Evolutionary conservation across 768 basidiomycete species (phyloP).

Genomic region (Pisolithus sp.): DNA sequence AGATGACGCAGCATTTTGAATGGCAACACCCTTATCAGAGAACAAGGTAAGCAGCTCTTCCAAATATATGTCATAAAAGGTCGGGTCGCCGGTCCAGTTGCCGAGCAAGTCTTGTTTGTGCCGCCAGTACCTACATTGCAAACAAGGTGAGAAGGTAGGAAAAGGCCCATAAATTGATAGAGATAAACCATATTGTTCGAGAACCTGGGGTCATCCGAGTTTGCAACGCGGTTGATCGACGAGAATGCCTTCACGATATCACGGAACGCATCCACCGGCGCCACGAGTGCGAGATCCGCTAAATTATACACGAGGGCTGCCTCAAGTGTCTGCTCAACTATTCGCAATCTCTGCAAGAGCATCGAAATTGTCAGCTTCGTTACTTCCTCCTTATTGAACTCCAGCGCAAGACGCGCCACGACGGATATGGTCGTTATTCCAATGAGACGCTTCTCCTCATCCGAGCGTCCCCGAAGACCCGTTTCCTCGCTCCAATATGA

Average conservation of each 20-base stretch:
- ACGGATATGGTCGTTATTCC: slow-evolving; percentile 90
- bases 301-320: slow-evolving; percentile 89
- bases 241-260: slow-evolving; percentile 87
- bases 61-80: slow-evolving; percentile 71
- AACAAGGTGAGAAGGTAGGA: neutral
- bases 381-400: slow-evolving; percentile 83
- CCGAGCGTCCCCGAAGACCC: slow-evolving; percentile 61
- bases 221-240: slow-evolving; percentile 75
- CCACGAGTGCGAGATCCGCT: slow-evolving; percentile 79
- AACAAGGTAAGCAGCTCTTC: slow-evolving; percentile 82
- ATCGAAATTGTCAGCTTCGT: slow-evolving; percentile 87
- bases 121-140: slow-evolving; percentile 64
- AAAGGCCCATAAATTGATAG: neutral
- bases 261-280: slow-evolving; percentile 67
- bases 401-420: slow-evolving; percentile 80
- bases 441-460: slow-evolving; percentile 79
- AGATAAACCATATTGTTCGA: slow-evolving; percentile 79
- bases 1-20: slow-evolving; percentile 72
- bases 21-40: slow-evolving; percentile 84
- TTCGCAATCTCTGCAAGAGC: slow-evolving; percentile 80
- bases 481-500: slow-evolving; percentile 55
- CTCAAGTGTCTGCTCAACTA: slow-evolving; percentile 82
- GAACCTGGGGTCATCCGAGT: slow-evolving; percentile 81
- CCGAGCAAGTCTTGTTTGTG: slow-evolving; percentile 84
- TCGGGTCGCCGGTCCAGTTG: slow-evolving; percentile 71